Base-by-base conservation (phyloP, 139 green algal genomes). In the Monoraphidium neglectum region DNA sequence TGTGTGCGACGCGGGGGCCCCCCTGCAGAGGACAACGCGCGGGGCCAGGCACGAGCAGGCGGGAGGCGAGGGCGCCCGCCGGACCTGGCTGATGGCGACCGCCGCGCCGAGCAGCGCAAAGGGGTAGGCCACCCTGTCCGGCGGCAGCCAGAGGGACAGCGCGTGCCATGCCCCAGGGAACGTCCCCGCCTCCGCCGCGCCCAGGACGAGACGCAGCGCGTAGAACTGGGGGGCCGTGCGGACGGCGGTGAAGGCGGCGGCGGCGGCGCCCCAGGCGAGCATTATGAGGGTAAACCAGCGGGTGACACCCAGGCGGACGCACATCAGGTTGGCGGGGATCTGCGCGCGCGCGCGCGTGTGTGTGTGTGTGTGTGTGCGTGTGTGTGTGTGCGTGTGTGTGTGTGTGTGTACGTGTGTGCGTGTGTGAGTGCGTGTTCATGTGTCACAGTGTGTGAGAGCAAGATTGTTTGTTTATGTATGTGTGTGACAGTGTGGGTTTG, bases 271-370 rank as follows among this genome's bases (percentile, higher is more conserved):
- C 88, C 90, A 95, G 2, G 73, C 64, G 0, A 85, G 47, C 2
- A 91, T 72, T 46, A 91, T 84, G 32, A 64, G 8, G 18, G 70
- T 51, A 36, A 95, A 82, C 86, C 87, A 94, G n/a, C n/a, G n/a
- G n/a, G n/a, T n/a, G n/a, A n/a, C n/a, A n/a, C n/a, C n/a, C n/a
- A n/a, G n/a, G n/a, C n/a, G n/a, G n/a, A n/a, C n/a, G n/a, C n/a
- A n/a, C n/a, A n/a, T n/a, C n/a, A n/a, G n/a, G n/a, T n/a, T n/a
- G n/a, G n/a, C n/a, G n/a, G n/a, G n/a, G n/a, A n/a, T n/a, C n/a
- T n/a, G n/a, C n/a, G n/a, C n/a, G n/a, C n/a, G n/a, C n/a, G n/a
- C n/a, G n/a, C n/a, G n/a, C n/a, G n/a, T n/a, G n/a, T n/a, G n/a
- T n/a, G n/a, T n/a, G n/a, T n/a, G n/a, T n/a, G n/a, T n/a, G n/a